phyloP scores from a whole-genome alignment of 208 protist species.

The Strigomonas galati region DNA sequence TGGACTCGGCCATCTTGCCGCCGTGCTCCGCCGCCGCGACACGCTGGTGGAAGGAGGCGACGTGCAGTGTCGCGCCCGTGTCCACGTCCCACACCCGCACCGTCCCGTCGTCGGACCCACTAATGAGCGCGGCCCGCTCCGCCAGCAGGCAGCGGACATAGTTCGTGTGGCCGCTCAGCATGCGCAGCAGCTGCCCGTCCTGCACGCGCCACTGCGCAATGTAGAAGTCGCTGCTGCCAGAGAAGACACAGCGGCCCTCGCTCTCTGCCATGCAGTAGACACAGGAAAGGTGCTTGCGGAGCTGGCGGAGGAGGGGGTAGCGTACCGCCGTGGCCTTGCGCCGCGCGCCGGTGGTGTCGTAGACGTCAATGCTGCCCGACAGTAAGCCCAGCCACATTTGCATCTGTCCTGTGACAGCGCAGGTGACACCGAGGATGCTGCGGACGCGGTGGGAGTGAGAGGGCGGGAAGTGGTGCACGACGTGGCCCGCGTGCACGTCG shows the following conservation, averaged over 20 bases:
- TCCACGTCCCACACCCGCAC: slow-evolving; percentile 74
- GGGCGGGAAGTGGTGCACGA: slow-evolving; percentile 53
- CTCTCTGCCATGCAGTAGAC: slow-evolving; percentile 73
- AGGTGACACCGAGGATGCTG: slow-evolving; percentile 24
- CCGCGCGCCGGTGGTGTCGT: slow-evolving; percentile 21
- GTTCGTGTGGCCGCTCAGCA: slow-evolving; percentile 71
- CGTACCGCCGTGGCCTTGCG: slow-evolving; percentile 29
- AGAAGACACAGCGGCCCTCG: slow-evolving; percentile 51
- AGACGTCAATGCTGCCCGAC: slow-evolving; percentile 77
- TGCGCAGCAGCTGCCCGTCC: slow-evolving; percentile 58
- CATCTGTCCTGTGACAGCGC: slow-evolving; percentile 12
- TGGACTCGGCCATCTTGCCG: not conserved
- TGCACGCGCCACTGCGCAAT: slow-evolving; percentile 74
- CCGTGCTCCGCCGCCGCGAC: not conserved
- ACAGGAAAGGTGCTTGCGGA: slow-evolving; percentile 71
- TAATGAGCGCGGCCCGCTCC: slow-evolving; percentile 71
- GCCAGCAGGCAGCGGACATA: slow-evolving; percentile 86
- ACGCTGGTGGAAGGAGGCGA: slow-evolving; percentile 44
- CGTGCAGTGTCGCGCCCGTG: slow-evolving; percentile 38
- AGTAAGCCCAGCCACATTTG: slow-evolving; percentile 85
- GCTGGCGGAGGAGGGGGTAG: slow-evolving; percentile 46
- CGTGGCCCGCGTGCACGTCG: slow-evolving; percentile 44
- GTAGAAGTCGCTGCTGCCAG: slow-evolving; percentile 76
- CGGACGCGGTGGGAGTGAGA: slow-evolving; percentile 19
- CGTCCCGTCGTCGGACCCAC: slow-evolving; percentile 76